Base-by-base conservation (phyloP, 768 basidiomycete genomes). In the Kwoniella botswanensis region DNA sequence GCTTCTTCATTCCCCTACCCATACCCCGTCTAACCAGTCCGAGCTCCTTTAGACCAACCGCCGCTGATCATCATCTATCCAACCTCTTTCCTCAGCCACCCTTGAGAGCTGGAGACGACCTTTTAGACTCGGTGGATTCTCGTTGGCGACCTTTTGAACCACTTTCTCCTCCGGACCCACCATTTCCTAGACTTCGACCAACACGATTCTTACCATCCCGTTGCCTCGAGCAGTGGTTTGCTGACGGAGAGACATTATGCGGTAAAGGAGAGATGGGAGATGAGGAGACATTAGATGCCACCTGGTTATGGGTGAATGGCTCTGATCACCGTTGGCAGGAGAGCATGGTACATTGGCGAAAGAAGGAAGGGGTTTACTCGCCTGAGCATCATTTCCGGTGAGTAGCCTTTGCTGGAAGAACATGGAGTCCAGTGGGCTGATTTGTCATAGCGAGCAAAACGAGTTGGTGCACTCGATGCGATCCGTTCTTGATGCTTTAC, bases 231-330 rank as follows among this genome's bases (percentile, higher is more conserved):
- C 72, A 75, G 17, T 82, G 82, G 80, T 80, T 81, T 61, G 70
- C 69, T 1, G 69, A 82, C 61, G 81, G 81, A n/a, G 81, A 82
- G 64, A 80, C 77, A 26, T 26, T 73, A 21, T 82, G 81, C 55
- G 74, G 74, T 18, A 54, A 64, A 54, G 59, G 54, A 6, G 76
- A 81, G 44, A 57, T 82, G 42, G 81, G 81, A 4, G 67, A 68
- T 35, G 81, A 82, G 65, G 81, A 80, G 42, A 71, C 66, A 52
- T 63, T 82, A 53, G 81, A 82, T 58, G 79, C 77, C 3, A 81
- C 75, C 4, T 82, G 78, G 78, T 59, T 79, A 2, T 81, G 82
- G 82, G 80, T 81, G 11, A 82, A 82, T 56, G 82, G 82, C 4
- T 70, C 65, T 10, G 82, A 82, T 72, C 68, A 69, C 11, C 65